These are phyloP conservation scores for Dillenia suffruticosa DNA, from an alignment of 164 flowering plant species.

Conservation along the genomic window DNA sequence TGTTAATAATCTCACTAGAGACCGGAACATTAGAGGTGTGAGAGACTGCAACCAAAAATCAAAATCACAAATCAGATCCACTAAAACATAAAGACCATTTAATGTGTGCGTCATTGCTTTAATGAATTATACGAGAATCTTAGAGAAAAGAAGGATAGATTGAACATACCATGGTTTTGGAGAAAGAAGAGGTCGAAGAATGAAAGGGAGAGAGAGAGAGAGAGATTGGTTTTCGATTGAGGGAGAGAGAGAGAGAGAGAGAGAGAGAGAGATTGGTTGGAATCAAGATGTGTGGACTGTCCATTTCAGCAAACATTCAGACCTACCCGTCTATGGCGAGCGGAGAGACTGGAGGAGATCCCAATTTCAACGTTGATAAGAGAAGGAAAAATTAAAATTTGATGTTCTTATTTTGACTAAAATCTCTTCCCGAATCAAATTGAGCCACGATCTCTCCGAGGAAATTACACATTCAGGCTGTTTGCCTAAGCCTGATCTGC, in stretches of 20 bases:
- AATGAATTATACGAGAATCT: neutral
- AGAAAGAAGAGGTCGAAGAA: neutral
- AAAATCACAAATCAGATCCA: neutral
- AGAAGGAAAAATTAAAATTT: no score
- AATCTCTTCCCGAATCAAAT: no score
- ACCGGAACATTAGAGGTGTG: slow-evolving; percentile 46
- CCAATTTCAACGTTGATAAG: no score
- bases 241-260: no score
- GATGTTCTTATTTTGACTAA: no score
- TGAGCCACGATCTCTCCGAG: no score
- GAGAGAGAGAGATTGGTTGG: neutral
- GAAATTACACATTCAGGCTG: no score
- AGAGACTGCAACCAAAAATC: slow-evolving; percentile 29
- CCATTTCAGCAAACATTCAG: slow-evolving; percentile 23
- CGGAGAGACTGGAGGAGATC: no score
- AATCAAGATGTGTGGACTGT: neutral
- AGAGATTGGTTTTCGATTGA: neutral
- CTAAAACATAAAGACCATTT: neutral
- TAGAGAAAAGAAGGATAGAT: slow-evolving; percentile 2
- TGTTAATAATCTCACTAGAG: slow-evolving; percentile 37
- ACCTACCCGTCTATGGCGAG: slow-evolving; percentile 19
- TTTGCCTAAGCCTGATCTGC: no score
- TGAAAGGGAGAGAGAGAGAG: neutral
- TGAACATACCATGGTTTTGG: slow-evolving; percentile 22
- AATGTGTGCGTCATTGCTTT: neutral